Evolutionary conservation across 2,329 filamentous ascomycete genomes (phyloP).

Genomic region (Emmonsiellopsis sp.): DNA sequence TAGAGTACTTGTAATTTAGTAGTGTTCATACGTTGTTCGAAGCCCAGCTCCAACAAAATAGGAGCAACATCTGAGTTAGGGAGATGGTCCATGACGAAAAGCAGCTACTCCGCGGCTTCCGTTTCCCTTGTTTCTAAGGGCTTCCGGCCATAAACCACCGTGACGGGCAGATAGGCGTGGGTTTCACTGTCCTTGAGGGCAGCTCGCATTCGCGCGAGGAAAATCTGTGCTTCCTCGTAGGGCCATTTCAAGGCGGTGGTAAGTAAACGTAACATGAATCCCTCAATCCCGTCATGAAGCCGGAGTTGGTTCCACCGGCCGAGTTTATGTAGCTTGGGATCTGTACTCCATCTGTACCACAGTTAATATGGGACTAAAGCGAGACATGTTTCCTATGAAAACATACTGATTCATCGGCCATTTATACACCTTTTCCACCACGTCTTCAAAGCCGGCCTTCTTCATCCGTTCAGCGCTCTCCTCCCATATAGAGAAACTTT

Average conservation of each 20-base stretch:
- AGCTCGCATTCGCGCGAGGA: conserved; percentile 18
- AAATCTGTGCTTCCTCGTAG: conserved; percentile 16
- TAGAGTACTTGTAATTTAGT: too few relatives aligned
- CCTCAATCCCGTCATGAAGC: conserved; percentile 13
- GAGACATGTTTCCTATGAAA: too few relatives aligned
- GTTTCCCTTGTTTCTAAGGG: too few relatives aligned
- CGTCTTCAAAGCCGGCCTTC: conserved; percentile 37
- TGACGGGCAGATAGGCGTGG: conserved; percentile 10
- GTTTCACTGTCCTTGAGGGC: conserved; percentile 14
- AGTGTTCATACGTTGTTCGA: too few relatives aligned
- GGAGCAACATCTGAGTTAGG: too few relatives aligned
- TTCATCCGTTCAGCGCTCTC: conserved; percentile 21
- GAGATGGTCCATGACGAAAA: too few relatives aligned
- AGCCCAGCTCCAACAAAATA: too few relatives aligned
- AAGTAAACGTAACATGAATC: conserved; percentile 17
- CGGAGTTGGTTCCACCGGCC: conserved; percentile 5
- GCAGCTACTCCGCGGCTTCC: too few relatives aligned
- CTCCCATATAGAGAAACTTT: conserved; percentile 17
- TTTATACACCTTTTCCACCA: conserved; percentile 33
- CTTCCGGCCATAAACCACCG: too few relatives aligned
- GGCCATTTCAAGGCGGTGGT: conserved; percentile 17
- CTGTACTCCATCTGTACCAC: conserved; percentile 32
- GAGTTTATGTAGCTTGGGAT: conserved; percentile 9
- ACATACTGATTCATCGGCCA: conserved; percentile 25
- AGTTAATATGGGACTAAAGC: background rate